A percentile compares a stretch with the other conserved stretches of the same genome.
Evolutionary conservation across 2,329 filamentous ascomycete species (phyloP).

Genomic region (Ophioceras dolichostomum): DNA sequence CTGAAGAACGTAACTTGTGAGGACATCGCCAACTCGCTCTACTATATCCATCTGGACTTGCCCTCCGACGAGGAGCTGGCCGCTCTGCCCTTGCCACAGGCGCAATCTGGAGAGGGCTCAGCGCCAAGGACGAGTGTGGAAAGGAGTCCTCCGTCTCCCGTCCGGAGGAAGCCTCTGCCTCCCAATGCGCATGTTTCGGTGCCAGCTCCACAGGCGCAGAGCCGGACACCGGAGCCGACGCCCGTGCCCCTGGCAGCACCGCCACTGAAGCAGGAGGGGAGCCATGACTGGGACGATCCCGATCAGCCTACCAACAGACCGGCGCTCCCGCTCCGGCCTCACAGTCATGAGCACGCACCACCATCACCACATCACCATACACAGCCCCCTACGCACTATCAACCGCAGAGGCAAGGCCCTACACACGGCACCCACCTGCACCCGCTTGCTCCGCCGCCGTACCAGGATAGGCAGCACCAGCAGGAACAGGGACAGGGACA

Average conservation of each 20-base stretch:
- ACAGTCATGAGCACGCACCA: no score
- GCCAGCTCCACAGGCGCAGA: neutral
- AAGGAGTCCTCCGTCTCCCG: conserved; percentile 22
- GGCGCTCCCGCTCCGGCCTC: neutral
- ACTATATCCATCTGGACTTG: conserved; percentile 74
- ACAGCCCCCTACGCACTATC: no score
- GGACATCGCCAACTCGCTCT: conserved; percentile 78
- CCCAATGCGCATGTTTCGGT: conserved; percentile 10
- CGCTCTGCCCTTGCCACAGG: neutral
- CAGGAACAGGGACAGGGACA: neutral
- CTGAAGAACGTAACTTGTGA: conserved; percentile 79
- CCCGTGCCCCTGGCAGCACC: neutral
- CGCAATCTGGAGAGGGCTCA: conserved; percentile 14
- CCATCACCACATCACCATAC: no score
- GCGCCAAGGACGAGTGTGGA: conserved; percentile 31
- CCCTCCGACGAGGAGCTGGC: conserved; percentile 35
- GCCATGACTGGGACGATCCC: neutral
- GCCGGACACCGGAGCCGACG: conserved; percentile 2
- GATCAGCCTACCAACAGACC: neutral
- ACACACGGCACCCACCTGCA: no score
- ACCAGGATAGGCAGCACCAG: neutral
- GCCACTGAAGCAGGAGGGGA: neutral
- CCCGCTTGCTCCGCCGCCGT: neutral
- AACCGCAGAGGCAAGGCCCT: no score
- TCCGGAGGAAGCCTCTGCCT: conserved; percentile 40